Conservation (phyloP, 1,139 yeast species). For the Suhomyces wounanorum region DNA sequence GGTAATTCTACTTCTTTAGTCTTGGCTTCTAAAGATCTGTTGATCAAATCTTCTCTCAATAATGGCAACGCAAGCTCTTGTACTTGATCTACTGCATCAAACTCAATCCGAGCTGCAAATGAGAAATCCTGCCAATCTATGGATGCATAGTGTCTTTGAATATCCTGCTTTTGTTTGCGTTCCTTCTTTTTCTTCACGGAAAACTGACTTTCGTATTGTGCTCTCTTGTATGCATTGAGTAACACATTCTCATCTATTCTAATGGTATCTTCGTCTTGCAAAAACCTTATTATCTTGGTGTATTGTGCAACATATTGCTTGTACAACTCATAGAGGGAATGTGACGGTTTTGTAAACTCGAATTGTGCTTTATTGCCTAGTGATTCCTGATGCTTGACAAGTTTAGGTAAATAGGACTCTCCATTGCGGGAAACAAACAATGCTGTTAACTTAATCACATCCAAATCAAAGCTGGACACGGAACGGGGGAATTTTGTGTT, state of each 20-base stretch:
- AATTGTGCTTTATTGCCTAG: conserved; percentile 55
- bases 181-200: conserved; percentile 29
- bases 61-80: conserved; percentile 64
- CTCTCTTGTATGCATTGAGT: conserved; percentile 55
- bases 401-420: conserved; percentile 38
- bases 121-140: conserved; percentile 88
- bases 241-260: conserved; percentile 32
- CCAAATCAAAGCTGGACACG: conserved; percentile 64
- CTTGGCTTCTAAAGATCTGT: conserved; percentile 55
- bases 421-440: conserved; percentile 64
- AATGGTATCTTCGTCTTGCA: conserved; percentile 10
- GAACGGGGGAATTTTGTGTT: conserved; percentile 48
- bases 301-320: conserved; percentile 59
- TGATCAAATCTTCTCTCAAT: conserved; percentile 58
- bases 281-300: conserved; percentile 32
- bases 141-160: conserved; percentile 61
- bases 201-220: conserved; percentile 51
- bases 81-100: conserved; percentile 65
- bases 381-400: conserved; percentile 39
- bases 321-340: conserved; percentile 63
- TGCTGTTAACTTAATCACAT: conserved; percentile 73
- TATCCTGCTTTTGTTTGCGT: conserved; percentile 34
- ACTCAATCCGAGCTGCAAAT: conserved; percentile 67
- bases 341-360: conserved; percentile 63
- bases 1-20: conserved; percentile 22